Evolutionary conservation across 1,284 basidiomycete species (phyloP), one percentile per base, ranked within the genome.

Genomic region (Rugosomyces carneus): DNA sequence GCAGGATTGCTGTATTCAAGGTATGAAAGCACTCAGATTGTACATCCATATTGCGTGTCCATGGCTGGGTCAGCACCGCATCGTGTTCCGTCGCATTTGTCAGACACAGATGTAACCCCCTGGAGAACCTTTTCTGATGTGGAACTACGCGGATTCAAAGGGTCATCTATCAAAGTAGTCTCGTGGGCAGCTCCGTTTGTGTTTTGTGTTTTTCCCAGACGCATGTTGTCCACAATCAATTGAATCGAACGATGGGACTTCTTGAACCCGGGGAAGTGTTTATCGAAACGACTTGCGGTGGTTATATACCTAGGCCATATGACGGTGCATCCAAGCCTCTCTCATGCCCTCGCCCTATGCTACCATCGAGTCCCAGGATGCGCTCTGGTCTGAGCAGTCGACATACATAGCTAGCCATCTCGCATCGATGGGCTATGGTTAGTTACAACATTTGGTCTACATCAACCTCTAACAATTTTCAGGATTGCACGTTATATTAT

Each of bases 341-440:
- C 15, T 9, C 40, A 55, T 49, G 47, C 19, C 42, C 20, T 41
- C 47, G 10, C 42, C 37, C 1, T 49, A 44, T 41, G 42, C 47
- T 26, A 46, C 38, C 3, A 23, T 42, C 9, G 47, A 50, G 10
- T 15, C 45, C 26, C 41, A 27, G 16, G 42, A 35, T 19, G 45
- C 47, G 10, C 37, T 53, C 27, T 58, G 58, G 59, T 57, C 52
- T 37, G 59, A 60, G 29, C 54, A 55, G 39, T 51, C 53, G 13
- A 57, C 52, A 40, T 60, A 53, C 44, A 44, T 56, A 16, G 43
- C 59, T 6, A 57, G 52, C 1, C 57, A 59, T 44, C 49, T 60
- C 27, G 56, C 55, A n/a, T 34, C 58, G 9, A 45, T 60, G 23
- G 57, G 52, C 10, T 60, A 55, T 34, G 59, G 59, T 54, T 32